Percentiles rank a stretch among this genome's conserved stretches.
phyloP scores from a whole-genome alignment of 352 stramenopile species.

The Globisporangium yorkense region DNA sequence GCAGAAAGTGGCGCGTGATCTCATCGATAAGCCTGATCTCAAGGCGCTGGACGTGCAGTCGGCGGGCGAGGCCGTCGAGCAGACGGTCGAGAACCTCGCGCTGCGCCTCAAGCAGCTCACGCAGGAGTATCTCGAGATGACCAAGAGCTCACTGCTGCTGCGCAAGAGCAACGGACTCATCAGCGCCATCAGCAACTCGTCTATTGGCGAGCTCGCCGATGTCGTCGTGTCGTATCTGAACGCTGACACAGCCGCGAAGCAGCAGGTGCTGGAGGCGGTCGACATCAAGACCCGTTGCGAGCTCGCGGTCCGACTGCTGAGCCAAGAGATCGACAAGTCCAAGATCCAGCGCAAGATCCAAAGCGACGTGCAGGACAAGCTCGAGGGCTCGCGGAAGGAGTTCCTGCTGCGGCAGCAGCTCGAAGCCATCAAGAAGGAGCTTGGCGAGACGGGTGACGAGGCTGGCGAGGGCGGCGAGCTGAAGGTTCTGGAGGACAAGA shows the following conservation, averaged over 20 bases:
- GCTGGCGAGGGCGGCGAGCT: slow-evolving; percentile 34
- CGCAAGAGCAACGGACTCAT: slow-evolving; percentile 53
- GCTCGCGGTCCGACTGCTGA: slow-evolving; percentile 38
- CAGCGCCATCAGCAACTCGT: slow-evolving; percentile 56
- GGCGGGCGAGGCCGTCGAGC: slow-evolving; percentile 10
- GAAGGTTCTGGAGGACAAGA: slow-evolving; percentile 51
- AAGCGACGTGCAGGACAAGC: slow-evolving; percentile 61
- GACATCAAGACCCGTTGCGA: slow-evolving; percentile 37
- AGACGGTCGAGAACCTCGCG: slow-evolving; percentile 30
- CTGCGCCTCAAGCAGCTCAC: slow-evolving; percentile 58
- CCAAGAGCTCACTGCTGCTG: slow-evolving; percentile 51
- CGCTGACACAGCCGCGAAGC: slow-evolving; percentile 46
- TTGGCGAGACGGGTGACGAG: slow-evolving; percentile 73
- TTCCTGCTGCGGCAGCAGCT: slow-evolving; percentile 98
- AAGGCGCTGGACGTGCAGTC: slow-evolving; percentile 6
- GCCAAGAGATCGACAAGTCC: slow-evolving; percentile 56
- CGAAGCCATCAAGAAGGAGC: slow-evolving; percentile 99
- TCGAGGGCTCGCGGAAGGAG: slow-evolving; percentile 68
- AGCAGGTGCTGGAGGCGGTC: slow-evolving; percentile 48
- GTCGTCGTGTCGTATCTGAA: slow-evolving; percentile 68
- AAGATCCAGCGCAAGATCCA: slow-evolving; percentile 66
- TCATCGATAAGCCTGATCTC: slow-evolving; percentile 15
- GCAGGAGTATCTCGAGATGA: slow-evolving; percentile 56
- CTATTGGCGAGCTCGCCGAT: slow-evolving; percentile 55
- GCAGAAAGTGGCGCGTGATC: slow-evolving; percentile 17